Base-by-base conservation (phyloP, 1,284 basidiomycete species). In the Cystobasidium slooffiae region DNA sequence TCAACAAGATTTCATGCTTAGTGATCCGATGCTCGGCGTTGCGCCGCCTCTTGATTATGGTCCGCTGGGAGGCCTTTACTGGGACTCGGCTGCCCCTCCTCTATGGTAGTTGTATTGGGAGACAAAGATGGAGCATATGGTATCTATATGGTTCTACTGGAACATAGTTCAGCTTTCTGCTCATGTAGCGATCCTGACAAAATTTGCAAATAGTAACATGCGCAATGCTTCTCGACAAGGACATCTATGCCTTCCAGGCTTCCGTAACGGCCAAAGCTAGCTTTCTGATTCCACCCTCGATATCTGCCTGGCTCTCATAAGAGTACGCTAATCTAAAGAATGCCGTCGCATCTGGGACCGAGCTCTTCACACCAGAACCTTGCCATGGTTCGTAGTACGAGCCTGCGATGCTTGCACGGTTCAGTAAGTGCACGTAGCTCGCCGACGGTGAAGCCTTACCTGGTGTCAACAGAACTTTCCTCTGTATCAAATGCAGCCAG, bases 371-470 rank as follows among this genome's bases (percentile, higher is more conserved):
- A 53, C 37, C 44, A 1, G 52, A 20, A 20, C 66, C 66, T 59
- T 68, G 53, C 66, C 66, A 68, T 41, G 66, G 66, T 37, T 56
- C 43, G 47, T 68, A 68, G 43, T 68, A 68, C 31, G 66, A 68
- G 1, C 66, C 53, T 59, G 14, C 8, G 22, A 43, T 14, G 31
- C 18, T 43, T 14, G 16, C 9, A 9, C 39, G 37, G 6, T 1
- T n/a, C 8, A 24, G 39, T 16, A 10, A 43, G 7, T 43, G 61
- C 61, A 43, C 16, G 16, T 39, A 18, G 37, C 22, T n/a, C 58
- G 16, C 16, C 14, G 4, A 39, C 24, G 24, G 43, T 41, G 20
- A 16, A 12, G 43, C 10, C 56, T 6, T 59, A 59, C 56, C 56
- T 47, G 66, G 55, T 47, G 64, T 66, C 9, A 66, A 22, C 5